Evolutionary conservation across 2,329 filamentous ascomycete genomes (phyloP).

Genomic region (Teratosphaeriaceae sp.): DNA sequence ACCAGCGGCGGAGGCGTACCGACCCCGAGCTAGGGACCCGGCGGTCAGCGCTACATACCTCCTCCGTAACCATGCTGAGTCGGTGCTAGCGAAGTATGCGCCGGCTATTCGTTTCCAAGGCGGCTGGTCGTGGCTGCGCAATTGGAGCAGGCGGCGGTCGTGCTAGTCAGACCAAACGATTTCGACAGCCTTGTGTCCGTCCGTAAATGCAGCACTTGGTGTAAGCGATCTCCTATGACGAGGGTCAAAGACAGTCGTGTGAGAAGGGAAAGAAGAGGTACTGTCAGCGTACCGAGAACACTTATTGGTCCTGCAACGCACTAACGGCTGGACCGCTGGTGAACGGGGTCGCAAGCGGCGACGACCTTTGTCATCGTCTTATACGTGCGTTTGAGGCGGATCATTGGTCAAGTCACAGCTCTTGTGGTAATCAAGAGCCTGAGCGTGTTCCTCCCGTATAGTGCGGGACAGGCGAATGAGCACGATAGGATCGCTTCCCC

Average conservation of each 20-base stretch:
- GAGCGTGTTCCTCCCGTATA: neutral
- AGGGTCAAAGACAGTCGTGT: neutral
- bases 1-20: neutral
- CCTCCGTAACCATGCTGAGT: constrained; percentile 1
- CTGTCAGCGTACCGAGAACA: neutral
- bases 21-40: neutral
- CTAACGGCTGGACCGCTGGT: neutral
- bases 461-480: neutral
- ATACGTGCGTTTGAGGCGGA: neutral
- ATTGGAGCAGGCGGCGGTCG: neutral
- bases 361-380: neutral
- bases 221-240: neutral
- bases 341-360: neutral
- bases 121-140: neutral
- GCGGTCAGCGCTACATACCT: neutral
- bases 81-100: neutral
- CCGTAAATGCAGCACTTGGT: neutral
- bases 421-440: neutral
- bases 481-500: neutral
- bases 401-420: neutral
- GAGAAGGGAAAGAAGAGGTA: neutral
- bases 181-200: neutral
- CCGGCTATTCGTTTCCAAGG: neutral
- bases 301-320: neutral
- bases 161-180: neutral